Base-by-base conservation (phyloP, 768 basidiomycete species). In the Holtermanniella nyarrowii region DNA sequence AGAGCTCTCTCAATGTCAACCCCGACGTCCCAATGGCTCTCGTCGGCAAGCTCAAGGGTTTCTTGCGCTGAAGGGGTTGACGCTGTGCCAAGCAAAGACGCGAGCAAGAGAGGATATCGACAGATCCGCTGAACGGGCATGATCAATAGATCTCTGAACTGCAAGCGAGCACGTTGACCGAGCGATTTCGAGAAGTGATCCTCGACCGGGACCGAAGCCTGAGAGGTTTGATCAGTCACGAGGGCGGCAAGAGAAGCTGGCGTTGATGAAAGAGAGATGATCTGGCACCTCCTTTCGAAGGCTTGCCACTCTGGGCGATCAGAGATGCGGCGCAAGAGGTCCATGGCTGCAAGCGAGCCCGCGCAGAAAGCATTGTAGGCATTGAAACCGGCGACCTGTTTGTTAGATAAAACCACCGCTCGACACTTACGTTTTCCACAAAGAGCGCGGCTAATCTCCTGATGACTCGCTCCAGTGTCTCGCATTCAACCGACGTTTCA, bases 101-200 rank as follows among this genome's bases (percentile, higher is more conserved):
- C 83, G 42, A 99, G 79, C 7, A 99, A 77, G 46, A 97, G 78
- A 16, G 90, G 88, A 66, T 99, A 99, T 60, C 84, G 86, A 78
- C 91, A 96, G 46, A 99, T 84, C 46, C 90, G 77, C 71, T 99
- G 93, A 14, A 96, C 79, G n/a, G 93, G 93, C 71, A 89, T 89
- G 74, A 99, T 96, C 74, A 96, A 78, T 66, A 90, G 90, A 73
- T 97, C 93, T 59, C 80, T 74, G 69, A 76, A 68, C 50, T 70
- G 71, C 10, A 76, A 61, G 25, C 65, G 61, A 20, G 56, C 63
- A 10, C 60, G 61, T 37, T 53, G 56, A 7, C 10, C 31, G 16
- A 37, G 31, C 10, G 10, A 7, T 16, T 7, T 37, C 10, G 31
- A 37, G 31, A 16, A 37, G 7, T 37, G 31, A 37, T 37, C 31